A percentile compares a stretch with the other conserved stretches of the same genome.
Evolutionary conservation across 2,329 filamentous ascomycete genomes (phyloP).

Genomic region (Trichoderma cornu-damae): DNA sequence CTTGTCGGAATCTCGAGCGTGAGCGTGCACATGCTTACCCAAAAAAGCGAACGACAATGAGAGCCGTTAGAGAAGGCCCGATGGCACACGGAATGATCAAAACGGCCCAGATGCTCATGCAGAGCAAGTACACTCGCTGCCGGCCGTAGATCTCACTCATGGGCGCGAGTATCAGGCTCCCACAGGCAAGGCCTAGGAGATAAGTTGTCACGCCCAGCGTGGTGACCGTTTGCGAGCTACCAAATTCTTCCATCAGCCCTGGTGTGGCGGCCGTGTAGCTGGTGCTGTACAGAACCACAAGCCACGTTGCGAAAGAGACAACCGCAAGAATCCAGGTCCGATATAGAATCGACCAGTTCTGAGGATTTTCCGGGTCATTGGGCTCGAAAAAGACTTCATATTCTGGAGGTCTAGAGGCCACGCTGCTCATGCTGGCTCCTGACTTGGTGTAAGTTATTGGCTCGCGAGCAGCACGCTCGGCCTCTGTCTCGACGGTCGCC

Average conservation of each 20-base stretch:
- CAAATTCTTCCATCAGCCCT: slow-evolving; percentile 64
- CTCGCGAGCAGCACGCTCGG: slow-evolving; percentile 38
- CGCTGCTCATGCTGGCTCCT: slow-evolving; percentile 39
- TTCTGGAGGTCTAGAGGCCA: slow-evolving; percentile 45
- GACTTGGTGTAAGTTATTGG: slow-evolving; percentile 43
- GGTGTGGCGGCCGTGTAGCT: slow-evolving; percentile 69
- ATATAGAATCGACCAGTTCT: slow-evolving; percentile 58
- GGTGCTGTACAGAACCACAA: slow-evolving; percentile 67
- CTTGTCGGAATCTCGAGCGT: background rate
- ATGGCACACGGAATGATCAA: slow-evolving; percentile 69
- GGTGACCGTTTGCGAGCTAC: slow-evolving; percentile 53
- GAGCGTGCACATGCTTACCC: slow-evolving; percentile 46
- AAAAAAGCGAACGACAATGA: slow-evolving; percentile 71
- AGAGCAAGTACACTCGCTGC: slow-evolving; percentile 62
- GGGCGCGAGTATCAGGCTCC: slow-evolving; percentile 68
- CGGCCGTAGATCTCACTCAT: slow-evolving; percentile 67
- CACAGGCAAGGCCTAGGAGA: slow-evolving; percentile 66
- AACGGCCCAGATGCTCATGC: slow-evolving; percentile 59
- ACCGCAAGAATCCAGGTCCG: slow-evolving; percentile 41
- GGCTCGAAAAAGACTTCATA: slow-evolving; percentile 71
- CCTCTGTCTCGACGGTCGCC: slow-evolving; percentile 35
- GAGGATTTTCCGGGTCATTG: slow-evolving; percentile 59
- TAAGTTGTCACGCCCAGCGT: slow-evolving; percentile 77
- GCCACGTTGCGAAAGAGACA: slow-evolving; percentile 44
- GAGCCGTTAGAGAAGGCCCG: slow-evolving; percentile 57